Conservation (phyloP, 805 yeast species). For the Teunomyces aglyptinius region DNA sequence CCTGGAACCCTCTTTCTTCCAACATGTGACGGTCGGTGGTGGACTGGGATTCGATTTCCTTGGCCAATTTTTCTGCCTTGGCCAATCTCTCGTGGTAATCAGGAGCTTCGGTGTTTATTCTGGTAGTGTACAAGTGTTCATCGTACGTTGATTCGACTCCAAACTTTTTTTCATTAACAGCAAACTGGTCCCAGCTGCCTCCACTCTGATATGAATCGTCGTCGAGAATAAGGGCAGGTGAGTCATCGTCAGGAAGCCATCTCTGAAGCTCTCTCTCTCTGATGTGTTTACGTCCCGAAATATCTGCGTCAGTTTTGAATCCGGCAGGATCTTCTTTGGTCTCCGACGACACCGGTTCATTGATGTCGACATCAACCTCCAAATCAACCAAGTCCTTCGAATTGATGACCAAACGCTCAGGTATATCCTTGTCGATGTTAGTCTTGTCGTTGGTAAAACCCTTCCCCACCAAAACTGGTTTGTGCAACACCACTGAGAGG, state of each 20-base stretch:
- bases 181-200: constrained; percentile 87
- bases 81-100: constrained; percentile 63
- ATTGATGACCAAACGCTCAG: constrained; percentile 44
- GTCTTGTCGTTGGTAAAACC: constrained; percentile 24
- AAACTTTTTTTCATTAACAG: constrained; percentile 83
- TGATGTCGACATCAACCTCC: constrained; percentile 42
- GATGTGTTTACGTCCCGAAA: constrained; percentile 48
- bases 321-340: constrained; percentile 3
- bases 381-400: constrained; percentile 53
- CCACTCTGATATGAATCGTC: constrained; percentile 24
- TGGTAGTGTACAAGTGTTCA: constrained; percentile 85
- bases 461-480: constrained; percentile 42
- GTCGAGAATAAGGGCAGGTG: constrained; percentile 34
- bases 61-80: constrained; percentile 76
- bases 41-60: constrained; percentile 72
- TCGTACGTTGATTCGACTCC: constrained; percentile 84
- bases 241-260: constrained; percentile 75
- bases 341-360: background rate
- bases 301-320: constrained; percentile 86
- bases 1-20: constrained; percentile 80
- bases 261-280: constrained; percentile 73
- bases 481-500: constrained; percentile 54
- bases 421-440: constrained; percentile 29
- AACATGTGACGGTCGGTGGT: constrained; percentile 78
- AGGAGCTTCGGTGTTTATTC: constrained; percentile 65